Conservation (phyloP, 1,284 basidiomycete species). For the Gymnopus androsaceus region DNA sequence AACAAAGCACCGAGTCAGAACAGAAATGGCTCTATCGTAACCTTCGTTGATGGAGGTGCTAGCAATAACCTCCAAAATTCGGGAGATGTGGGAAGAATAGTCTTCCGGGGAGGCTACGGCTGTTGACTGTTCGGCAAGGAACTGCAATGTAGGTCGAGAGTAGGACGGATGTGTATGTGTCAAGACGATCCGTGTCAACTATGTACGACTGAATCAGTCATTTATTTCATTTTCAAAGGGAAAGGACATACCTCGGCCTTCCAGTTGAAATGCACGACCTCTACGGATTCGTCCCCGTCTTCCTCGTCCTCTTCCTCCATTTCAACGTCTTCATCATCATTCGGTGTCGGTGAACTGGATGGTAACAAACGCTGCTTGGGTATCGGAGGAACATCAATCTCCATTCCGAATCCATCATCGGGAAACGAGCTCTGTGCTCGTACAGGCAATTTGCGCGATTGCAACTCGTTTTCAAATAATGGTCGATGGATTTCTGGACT, state of each 20-base stretch:
- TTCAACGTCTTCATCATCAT: constrained; percentile 8
- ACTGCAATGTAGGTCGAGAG: constrained; percentile 53
- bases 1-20: constrained; percentile 39
- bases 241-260: constrained; percentile 51
- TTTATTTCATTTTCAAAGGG: not conserved
- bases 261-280: constrained; percentile 46
- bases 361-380: not conserved
- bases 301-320: constrained; percentile 38
- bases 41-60: constrained; percentile 36
- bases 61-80: constrained; percentile 53
- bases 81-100: constrained; percentile 44
- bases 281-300: constrained; percentile 30
- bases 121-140: constrained; percentile 46
- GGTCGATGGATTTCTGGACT: constrained; percentile 16
- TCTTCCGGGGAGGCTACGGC: constrained; percentile 30
- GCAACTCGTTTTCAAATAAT: constrained; percentile 8
- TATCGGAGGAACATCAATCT: not conserved
- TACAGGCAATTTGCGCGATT: not conserved
- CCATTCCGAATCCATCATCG: not conserved
- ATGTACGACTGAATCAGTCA: not conserved
- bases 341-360: constrained; percentile 18
- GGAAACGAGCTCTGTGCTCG: not conserved
- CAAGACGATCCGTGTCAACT: constrained; percentile 63
- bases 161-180: constrained; percentile 49
- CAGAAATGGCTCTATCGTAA: constrained; percentile 32